Evolutionary conservation across 2,329 filamentous ascomycete species (phyloP), one percentile per base, ranked within the genome.

Genomic region (Penicillium thymicola): DNA sequence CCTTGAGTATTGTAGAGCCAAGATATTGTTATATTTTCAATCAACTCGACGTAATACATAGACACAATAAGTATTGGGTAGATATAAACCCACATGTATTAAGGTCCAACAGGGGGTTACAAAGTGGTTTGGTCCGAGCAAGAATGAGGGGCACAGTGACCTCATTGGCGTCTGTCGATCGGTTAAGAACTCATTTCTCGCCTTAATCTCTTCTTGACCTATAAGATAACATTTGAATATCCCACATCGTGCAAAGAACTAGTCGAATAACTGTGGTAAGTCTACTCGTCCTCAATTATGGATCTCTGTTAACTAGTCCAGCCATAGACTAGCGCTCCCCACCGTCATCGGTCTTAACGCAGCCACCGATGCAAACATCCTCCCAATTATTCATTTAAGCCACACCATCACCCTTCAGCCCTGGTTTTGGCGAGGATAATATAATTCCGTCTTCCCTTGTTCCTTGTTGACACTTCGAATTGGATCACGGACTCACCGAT

Each of bases 301-400:
- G 38, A 48, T 32, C 43, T 51, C 27, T 13, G 10, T 21, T 36
- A n/a, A 54, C 55, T 57, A 54, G 55, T 38, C 48, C 41, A 25
- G 23, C 30, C 16, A 51, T 28, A 30, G 52, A 52, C 54, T 57
- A 57, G 55, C 55, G 55, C 13, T 25, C 18, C 36, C 44, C 37
- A 44, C 42, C 23, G 23, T 54, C 48, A 27, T 21, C 21, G 42
- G 23, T 16, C 30, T 38, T 6, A 3, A 3, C 38, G 16, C 43
- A 30, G 28, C 42, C 27, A 42, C 42, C 28, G 21, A 28, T 38
- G 5, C 37, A 9, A 36, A 36, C 10, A 43, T 30, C 25, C 40
- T 18, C 18, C 25, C 25, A 18, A 32, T 23, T 32, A 18, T 36
- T 36, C 9, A 28, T 36, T 36, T 54, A 11, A 48, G 51, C 51